These are phyloP conservation scores for Agarophyton chilense DNA, from an alignment of 23 red algal species.

Conservation along the genomic window DNA sequence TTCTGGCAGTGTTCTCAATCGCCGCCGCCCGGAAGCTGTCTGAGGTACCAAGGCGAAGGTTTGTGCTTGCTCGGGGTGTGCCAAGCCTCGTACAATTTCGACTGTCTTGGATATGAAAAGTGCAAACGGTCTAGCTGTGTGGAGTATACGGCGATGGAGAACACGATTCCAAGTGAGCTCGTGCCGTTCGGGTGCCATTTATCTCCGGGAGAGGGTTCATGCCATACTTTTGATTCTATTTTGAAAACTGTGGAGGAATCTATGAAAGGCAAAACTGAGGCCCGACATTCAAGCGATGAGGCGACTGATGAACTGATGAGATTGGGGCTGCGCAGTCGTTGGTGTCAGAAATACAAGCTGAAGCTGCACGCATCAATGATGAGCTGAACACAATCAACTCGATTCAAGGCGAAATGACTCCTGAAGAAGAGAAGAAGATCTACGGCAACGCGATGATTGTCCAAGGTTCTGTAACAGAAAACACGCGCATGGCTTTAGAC, in stretches of 20 bases:
- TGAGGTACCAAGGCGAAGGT: conserved; percentile 24
- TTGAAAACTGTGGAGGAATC: conserved; percentile 31
- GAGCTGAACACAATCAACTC: neutral
- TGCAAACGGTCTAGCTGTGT: too few relatives aligned
- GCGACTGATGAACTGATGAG: too few relatives aligned
- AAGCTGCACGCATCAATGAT: neutral
- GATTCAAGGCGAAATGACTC: neutral
- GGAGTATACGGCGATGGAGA: too few relatives aligned
- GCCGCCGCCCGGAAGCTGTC: conserved; percentile 19
- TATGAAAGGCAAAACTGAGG: neutral
- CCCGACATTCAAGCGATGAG: too few relatives aligned
- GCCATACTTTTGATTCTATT: conserved; percentile 12
- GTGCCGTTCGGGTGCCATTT: conserved; percentile 29
- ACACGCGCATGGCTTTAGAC: neutral
- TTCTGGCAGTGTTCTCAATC: conserved; percentile 10
- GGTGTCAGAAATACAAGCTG: too few relatives aligned
- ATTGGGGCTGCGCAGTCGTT: too few relatives aligned
- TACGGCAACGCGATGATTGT: neutral
- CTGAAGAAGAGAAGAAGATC: too few relatives aligned
- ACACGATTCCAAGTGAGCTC: too few relatives aligned
- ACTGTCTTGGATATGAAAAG: too few relatives aligned
- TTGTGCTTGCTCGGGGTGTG: conserved; percentile 30
- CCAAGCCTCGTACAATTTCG: conserved; percentile 30
- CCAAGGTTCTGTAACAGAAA: neutral
- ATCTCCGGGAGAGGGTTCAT: conserved; percentile 10